Base-by-base conservation (phyloP, 2,329 filamentous ascomycete species). In the Aspergillus chevalieri region DNA sequence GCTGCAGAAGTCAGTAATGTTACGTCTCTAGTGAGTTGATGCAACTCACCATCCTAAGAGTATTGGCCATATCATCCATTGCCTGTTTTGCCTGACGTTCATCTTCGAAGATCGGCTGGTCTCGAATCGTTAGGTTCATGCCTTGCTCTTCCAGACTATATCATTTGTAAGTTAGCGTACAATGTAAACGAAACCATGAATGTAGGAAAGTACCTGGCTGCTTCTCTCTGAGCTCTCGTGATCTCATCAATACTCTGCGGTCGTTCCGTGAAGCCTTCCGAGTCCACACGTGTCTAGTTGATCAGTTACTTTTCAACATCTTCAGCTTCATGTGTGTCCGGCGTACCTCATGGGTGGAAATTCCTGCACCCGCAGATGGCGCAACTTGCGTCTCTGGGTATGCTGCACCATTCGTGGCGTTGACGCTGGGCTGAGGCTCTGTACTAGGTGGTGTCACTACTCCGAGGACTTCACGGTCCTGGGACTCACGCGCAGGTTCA, bases 71-170 rank as follows among this genome's bases (percentile, higher is more conserved):
- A 14, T 74, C 71, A 52, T 69, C 67, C 65, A 77, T 66, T 3
- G 74, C 74, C 44, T 69, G 64, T 56, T 74, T 70, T n/a, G 74
- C 74, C 58, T 76, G 73, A 44, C 63, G 66, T 52, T 75, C 73
- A 57, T 77, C 74, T 61, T 77, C 74, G 21, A 71, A 68, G 43
- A 77, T 77, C 2, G 74, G 74, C 49, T 76, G 65, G 44, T 76
- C 74, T 28, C 74, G 66, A 44, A 77, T 77, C 12, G 70, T 74
- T 46, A 77, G 57, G 49, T 75, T 76, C 47, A 75, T 62, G 15
- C 68, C 65, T 8, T 69, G 61, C 33, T 75, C 74, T 34, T 76
- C 74, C 50, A 62, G 43, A 28, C 65, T 74, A 48, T 52, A 44
- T 14, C 46, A 44, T 44, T 36, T n/a, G 3, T 12, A 10, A 19